These are phyloP conservation scores for Rhizopus delemar DNA, from an alignment of 371 early-diverging fungal genomes.

Conservation along the genomic window DNA sequence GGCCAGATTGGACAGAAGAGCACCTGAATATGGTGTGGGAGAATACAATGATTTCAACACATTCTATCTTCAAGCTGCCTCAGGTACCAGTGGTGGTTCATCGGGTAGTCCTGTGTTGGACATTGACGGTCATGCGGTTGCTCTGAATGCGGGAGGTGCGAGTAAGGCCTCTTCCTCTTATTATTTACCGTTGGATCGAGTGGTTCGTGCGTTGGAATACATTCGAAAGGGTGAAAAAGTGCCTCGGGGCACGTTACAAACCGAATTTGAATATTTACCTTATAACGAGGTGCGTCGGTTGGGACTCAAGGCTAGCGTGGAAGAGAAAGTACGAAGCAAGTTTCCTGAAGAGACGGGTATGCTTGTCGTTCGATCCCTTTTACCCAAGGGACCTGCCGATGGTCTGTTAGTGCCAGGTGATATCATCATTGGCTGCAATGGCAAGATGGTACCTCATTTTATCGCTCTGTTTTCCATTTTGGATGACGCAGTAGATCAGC, in stretches of 20 bases:
- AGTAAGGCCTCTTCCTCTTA: constrained; percentile 59
- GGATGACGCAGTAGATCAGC: constrained; percentile 68
- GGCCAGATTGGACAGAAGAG: constrained; percentile 74
- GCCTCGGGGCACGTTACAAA: constrained; percentile 80
- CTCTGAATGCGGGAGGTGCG: constrained; percentile 69
- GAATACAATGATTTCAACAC: constrained; percentile 73
- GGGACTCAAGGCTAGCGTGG: constrained; percentile 61
- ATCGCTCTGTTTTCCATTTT: constrained; percentile 65
- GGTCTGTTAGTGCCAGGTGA: constrained; percentile 74
- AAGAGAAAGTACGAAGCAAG: constrained; percentile 60
- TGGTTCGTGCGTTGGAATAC: constrained; percentile 48
- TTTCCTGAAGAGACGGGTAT: constrained; percentile 68
- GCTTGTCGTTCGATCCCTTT: constrained; percentile 67
- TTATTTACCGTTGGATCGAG: constrained; percentile 54
- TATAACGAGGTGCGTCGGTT: constrained; percentile 66
- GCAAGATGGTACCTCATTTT: constrained; percentile 66
- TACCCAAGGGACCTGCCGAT: constrained; percentile 76
- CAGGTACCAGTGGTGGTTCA: constrained; percentile 68
- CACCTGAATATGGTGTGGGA: constrained; percentile 72
- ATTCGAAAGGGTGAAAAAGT: constrained; percentile 62
- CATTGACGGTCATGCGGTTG: constrained; percentile 69
- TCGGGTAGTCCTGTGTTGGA: constrained; percentile 72
- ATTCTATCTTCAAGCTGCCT: constrained; percentile 70
- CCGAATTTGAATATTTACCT: constrained; percentile 65
- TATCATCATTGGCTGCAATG: constrained; percentile 68